Evolutionary conservation across 2,329 filamentous ascomycete species (phyloP).

Genomic region (Fusarium heterosporum): DNA sequence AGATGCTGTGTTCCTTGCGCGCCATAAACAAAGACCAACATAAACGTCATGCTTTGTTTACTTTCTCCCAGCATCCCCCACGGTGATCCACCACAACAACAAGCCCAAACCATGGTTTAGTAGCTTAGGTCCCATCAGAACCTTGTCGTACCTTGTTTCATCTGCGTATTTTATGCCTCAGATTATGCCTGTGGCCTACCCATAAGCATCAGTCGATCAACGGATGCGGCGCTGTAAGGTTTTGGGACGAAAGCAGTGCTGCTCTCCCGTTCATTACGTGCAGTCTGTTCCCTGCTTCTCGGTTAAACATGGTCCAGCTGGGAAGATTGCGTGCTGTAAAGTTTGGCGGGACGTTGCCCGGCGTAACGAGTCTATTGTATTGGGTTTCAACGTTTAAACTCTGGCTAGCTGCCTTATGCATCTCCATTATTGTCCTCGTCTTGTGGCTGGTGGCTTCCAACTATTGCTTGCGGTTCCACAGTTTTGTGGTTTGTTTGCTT

Average conservation of each 20-base stretch:
- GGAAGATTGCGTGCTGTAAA: slow-evolving; percentile 22
- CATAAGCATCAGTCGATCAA: slow-evolving; percentile 23
- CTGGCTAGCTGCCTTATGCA: slow-evolving; percentile 20
- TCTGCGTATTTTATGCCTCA: slow-evolving; percentile 20
- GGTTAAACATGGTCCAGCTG: slow-evolving; percentile 4
- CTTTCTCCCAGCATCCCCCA: slow-evolving; percentile 32
- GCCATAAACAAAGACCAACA: slow-evolving; percentile 36
- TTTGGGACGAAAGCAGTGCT: slow-evolving; percentile 21
- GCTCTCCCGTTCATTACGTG: slow-evolving; percentile 23
- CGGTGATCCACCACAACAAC: slow-evolving; percentile 33
- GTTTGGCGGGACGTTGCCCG: slow-evolving; percentile 34
- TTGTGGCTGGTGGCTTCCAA: slow-evolving; percentile 16
- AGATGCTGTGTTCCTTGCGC: slow-evolving; percentile 18
- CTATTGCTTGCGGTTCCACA: slow-evolving; percentile 9
- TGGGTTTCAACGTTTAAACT: slow-evolving; percentile 11
- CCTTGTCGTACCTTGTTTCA: slow-evolving; percentile 27
- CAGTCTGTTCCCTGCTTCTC: slow-evolving; percentile 25
- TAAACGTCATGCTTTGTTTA: slow-evolving; percentile 45
- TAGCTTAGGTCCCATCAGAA: slow-evolving; percentile 13
- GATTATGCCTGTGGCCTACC: slow-evolving; percentile 19
- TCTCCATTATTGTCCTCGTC: slow-evolving; percentile 1
- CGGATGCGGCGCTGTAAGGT: slow-evolving; percentile 23
- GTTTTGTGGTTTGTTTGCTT: slow-evolving; percentile 7
- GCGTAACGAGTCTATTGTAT: slow-evolving; percentile 35
- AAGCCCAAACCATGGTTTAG: slow-evolving; percentile 23